Base-by-base conservation (phyloP, 1,139 yeast species). In the Suzukiozyma palmioleophila region DNA sequence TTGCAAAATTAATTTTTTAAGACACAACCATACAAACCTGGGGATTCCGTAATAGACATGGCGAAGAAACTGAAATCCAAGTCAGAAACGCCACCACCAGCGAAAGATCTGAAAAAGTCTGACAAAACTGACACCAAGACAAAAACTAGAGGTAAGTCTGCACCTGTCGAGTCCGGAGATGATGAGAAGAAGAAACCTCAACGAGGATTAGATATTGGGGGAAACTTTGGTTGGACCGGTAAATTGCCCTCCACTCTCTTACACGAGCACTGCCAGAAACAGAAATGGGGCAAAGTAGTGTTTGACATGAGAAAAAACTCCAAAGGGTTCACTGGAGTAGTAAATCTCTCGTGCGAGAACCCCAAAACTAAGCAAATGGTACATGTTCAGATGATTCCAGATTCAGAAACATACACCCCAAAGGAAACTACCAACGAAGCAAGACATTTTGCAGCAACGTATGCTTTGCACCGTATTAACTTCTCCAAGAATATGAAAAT, bases 341-440 rank as follows among this genome's bases (percentile, higher is more conserved):
- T 84, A 12, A 63, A 73, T 35, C 56, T 90, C 25, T 75, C 80
- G 7, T 84, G 83, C 76, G 79, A 77, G 40, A 86, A 90, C 50
- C 95, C 96, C 0, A 88, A 87, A 54, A 81, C 96, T 0, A 78
- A 78, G 35, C 89, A 84, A 49, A 50, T 72, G 10, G 75, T 90
- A 27, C 62, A 65, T 8, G 71, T 88, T 3, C 68, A 72, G 40
- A 75, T 84, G 69, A 65, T 69, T 26, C 92, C 94, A 4, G 85
- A 87, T 39, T 49, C 41, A 40, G 69, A 67, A 16, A 46, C 70
- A 8, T 70, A 80, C 14, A 58, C 63, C n/a, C 81, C 88, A 0
- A 86, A 84, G 51, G 83, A 77, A 39, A 87, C 97, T 0, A 76
- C 95, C 8, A 69, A 88, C 32, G 97, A 90, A 52, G 97, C 97